Percentiles rank a stretch among this genome's conserved stretches.
Evolutionary conservation across 2,329 filamentous ascomycete genomes (phyloP).

Genomic region (Penicillium verrucosum): DNA sequence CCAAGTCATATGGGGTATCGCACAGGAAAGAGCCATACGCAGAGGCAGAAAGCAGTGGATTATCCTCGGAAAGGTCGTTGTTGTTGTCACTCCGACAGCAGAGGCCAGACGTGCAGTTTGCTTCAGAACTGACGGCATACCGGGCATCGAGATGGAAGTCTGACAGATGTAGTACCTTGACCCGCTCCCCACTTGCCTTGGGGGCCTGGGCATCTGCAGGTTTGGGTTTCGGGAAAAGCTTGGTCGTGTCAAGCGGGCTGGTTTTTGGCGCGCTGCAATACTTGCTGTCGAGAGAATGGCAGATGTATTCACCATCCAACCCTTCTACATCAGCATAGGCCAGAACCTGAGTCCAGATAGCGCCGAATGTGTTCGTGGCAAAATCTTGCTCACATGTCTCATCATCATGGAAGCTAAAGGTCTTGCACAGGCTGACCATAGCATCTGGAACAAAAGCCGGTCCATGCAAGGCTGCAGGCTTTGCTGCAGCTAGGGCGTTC

Average conservation of each 20-base stretch:
- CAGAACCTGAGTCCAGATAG: conserved; percentile 58
- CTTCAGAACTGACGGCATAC: conserved; percentile 53
- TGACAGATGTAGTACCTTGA: conserved; percentile 56
- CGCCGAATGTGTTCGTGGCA: conserved; percentile 49
- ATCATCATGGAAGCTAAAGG: conserved; percentile 47
- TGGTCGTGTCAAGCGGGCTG: conserved; percentile 44
- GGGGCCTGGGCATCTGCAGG: conserved; percentile 46
- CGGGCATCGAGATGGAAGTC: conserved; percentile 57
- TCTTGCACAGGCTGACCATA: conserved; percentile 52
- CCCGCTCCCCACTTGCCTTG: conserved; percentile 50
- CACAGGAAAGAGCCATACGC: conserved; percentile 56
- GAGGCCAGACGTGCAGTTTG: conserved; percentile 51
- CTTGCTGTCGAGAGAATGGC: conserved; percentile 47
- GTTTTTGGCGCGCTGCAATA: conserved; percentile 51
- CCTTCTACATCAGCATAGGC: conserved; percentile 53
- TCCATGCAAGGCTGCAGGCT: conserved; percentile 50
- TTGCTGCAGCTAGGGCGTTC: conserved; percentile 50
- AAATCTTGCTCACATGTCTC: conserved; percentile 50
- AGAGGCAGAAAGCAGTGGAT: conserved; percentile 48
- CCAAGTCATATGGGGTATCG: conserved; percentile 58
- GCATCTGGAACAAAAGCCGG: conserved; percentile 50
- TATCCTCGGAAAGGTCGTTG: conserved; percentile 34
- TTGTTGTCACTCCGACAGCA: conserved; percentile 51
- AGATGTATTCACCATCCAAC: conserved; percentile 57
- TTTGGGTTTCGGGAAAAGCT: conserved; percentile 54